Conservation (phyloP, 2,329 filamentous ascomycete species). For the Clonostachys solani region DNA sequence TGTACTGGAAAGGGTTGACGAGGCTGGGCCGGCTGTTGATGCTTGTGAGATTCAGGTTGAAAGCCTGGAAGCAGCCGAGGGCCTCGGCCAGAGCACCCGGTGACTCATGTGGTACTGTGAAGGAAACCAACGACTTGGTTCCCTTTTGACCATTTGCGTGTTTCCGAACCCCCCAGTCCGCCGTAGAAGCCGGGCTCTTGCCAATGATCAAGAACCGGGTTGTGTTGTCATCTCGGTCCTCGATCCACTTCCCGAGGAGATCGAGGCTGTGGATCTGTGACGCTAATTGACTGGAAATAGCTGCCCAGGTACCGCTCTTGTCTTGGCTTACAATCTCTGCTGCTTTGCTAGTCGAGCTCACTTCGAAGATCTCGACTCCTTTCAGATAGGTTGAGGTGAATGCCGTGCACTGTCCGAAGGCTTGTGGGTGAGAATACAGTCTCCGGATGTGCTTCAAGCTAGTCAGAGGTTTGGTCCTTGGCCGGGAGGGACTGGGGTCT, state of each 20-base stretch:
- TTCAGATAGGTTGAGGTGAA: slow-evolving; percentile 71
- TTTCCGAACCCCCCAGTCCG: neutral
- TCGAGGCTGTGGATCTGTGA: slow-evolving; percentile 64
- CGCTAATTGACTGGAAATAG: slow-evolving; percentile 74
- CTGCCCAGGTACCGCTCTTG: slow-evolving; percentile 58
- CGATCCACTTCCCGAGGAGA: slow-evolving; percentile 64
- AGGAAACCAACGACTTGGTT: slow-evolving; percentile 74
- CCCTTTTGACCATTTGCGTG: slow-evolving; percentile 3
- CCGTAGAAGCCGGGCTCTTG: slow-evolving; percentile 15
- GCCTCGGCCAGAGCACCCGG: slow-evolving; percentile 83
- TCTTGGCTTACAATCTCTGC: slow-evolving; percentile 70
- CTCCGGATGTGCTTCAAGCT: slow-evolving; percentile 62
- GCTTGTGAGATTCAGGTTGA: slow-evolving; percentile 78
- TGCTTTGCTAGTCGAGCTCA: slow-evolving; percentile 79
- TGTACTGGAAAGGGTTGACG: slow-evolving; percentile 76
- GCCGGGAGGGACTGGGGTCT: slow-evolving; percentile 37
- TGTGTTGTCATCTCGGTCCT: slow-evolving; percentile 72
- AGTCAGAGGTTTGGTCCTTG: slow-evolving; percentile 40
- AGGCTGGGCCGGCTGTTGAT: slow-evolving; percentile 85
- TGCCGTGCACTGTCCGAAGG: slow-evolving; percentile 81
- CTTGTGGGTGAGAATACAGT: slow-evolving; percentile 92
- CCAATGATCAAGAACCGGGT: slow-evolving; percentile 72
- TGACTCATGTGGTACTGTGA: slow-evolving; percentile 72
- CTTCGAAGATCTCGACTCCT: slow-evolving; percentile 75
- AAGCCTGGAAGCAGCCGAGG: slow-evolving; percentile 70